Conservation (phyloP, 2,329 filamentous ascomycete genomes). For the Colletotrichum abscissum region DNA sequence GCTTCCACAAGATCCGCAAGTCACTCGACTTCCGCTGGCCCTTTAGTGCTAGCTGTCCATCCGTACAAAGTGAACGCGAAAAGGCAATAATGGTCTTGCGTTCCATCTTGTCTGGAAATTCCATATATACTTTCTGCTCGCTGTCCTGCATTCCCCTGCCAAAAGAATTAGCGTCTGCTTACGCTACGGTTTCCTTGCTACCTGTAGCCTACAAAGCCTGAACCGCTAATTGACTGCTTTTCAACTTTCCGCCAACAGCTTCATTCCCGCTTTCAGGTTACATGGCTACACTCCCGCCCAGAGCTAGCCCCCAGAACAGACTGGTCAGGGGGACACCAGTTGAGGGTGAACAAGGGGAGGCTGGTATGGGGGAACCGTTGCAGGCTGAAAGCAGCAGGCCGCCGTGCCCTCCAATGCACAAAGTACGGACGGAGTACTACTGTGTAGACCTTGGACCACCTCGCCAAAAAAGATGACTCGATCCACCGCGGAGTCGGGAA, state of each 20-base stretch:
- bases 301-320: conserved; percentile 23
- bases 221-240: not conserved
- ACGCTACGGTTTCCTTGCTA: not conserved
- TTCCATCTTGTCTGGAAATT: conserved; percentile 25
- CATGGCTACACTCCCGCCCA: conserved; percentile 7
- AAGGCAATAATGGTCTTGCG: not conserved
- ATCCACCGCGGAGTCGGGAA: conserved; percentile 18
- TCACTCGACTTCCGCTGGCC: conserved; percentile 4
- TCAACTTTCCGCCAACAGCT: not conserved
- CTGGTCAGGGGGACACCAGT: conserved; percentile 24
- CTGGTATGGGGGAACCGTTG: conserved; percentile 28
- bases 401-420: not conserved
- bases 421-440: no score
- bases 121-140: not conserved
- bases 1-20: not conserved
- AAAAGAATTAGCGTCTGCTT: not conserved
- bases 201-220: no score
- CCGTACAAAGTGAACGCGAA: not conserved
- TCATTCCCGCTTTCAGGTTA: conserved; percentile 22
- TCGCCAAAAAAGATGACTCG: not conserved
- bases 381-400: conserved; percentile 19
- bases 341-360: conserved; percentile 24
- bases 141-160: conserved; percentile 10
- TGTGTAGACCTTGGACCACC: not conserved
- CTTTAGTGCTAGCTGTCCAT: not conserved